Evolutionary conservation across 257 asterid genomes (phyloP).

Genomic region (Linaria vulgaris): DNA sequence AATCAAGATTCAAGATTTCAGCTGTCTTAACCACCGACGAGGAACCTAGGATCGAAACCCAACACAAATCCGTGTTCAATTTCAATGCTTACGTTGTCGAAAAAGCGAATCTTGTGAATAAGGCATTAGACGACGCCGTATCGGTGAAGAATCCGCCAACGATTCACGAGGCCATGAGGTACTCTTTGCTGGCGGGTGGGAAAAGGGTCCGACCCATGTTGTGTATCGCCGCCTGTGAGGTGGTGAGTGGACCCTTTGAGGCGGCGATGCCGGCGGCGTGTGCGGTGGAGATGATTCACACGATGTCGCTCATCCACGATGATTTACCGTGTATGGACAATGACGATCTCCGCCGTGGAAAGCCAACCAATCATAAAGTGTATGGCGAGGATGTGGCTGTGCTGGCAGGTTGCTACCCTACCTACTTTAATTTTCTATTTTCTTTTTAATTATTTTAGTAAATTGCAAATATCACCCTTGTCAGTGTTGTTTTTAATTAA

Average conservation of each 20-base stretch:
- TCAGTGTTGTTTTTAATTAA: too few species aligned
- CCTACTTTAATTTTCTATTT: too few species aligned
- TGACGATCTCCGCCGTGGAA: slow-evolving; percentile 44
- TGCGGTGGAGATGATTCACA: slow-evolving; percentile 53
- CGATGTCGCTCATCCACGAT: slow-evolving; percentile 45
- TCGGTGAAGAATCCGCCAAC: slow-evolving; percentile 31
- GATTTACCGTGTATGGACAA: slow-evolving; percentile 50
- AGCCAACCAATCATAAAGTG: slow-evolving; percentile 46
- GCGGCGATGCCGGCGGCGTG: slow-evolving; percentile 44
- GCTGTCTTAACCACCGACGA: slow-evolving; percentile 25
- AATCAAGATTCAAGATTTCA: slow-evolving; percentile 14
- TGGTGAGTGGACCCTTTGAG: slow-evolving; percentile 34
- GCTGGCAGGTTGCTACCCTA: slow-evolving; percentile 26
- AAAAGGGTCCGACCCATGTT: slow-evolving; percentile 43
- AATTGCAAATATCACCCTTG: too few species aligned
- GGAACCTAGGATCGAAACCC: slow-evolving; percentile 4
- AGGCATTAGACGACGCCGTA: slow-evolving; percentile 43
- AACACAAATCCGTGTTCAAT: slow-evolving; percentile 22
- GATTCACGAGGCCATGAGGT: slow-evolving; percentile 47
- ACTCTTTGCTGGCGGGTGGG: slow-evolving; percentile 43
- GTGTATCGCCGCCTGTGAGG: slow-evolving; percentile 44
- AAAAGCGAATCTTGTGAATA: slow-evolving; percentile 31
- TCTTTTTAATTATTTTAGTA: too few species aligned
- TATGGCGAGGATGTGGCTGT: slow-evolving; percentile 45
- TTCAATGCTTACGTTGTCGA: slow-evolving; percentile 36